Conservation (phyloP, 2,329 filamentous ascomycete genomes). For the Trichoderma koningii region DNA sequence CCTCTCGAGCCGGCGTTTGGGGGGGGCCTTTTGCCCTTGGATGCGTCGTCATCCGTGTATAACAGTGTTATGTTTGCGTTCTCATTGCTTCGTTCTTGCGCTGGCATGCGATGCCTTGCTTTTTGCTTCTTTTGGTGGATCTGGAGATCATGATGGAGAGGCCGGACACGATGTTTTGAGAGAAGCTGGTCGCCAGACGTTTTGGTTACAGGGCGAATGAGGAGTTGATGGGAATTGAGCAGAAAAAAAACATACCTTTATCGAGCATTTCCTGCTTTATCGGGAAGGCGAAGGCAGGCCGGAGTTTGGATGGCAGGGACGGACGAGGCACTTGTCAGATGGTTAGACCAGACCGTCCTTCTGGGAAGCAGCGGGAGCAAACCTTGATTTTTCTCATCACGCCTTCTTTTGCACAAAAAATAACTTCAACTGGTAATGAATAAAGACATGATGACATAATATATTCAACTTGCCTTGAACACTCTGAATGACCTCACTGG, state of each 20-base stretch:
- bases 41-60: constrained; percentile 27
- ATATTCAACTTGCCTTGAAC: neutral
- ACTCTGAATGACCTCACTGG: neutral
- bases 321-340: constrained; percentile 21
- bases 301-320: constrained; percentile 27
- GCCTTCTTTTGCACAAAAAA: constrained; percentile 22
- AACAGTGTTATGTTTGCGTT: constrained; percentile 20
- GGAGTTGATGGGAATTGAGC: constrained; percentile 21
- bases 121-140: constrained; percentile 7
- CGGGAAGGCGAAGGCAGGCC: constrained; percentile 22
- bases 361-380: constrained; percentile 24
- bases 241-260: constrained; percentile 25
- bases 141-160: neutral
- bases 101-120: neutral
- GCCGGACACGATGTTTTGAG: constrained; percentile 1
- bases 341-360: constrained; percentile 24
- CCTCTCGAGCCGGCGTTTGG: constrained; percentile 27
- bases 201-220: constrained; percentile 14
- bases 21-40: constrained; percentile 8
- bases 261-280: constrained; percentile 24
- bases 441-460: constrained; percentile 25
- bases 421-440: constrained; percentile 14
- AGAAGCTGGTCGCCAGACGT: constrained; percentile 6
- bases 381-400: constrained; percentile 23
- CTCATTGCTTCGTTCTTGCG: neutral